phyloP scores from a whole-genome alignment of 257 asterid genomes.

The Lantana camara region DNA sequence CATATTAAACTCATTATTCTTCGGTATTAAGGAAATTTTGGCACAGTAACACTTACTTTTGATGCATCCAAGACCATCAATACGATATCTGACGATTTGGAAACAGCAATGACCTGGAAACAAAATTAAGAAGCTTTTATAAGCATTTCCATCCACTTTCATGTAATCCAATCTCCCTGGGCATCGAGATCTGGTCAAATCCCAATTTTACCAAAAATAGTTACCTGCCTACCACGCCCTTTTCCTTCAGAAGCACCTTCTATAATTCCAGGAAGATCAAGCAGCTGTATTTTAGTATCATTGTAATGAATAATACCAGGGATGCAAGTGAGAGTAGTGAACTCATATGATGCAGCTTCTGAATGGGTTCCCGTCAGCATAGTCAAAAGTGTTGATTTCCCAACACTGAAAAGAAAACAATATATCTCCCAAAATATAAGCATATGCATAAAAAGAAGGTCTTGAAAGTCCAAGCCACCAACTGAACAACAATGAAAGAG shows the following conservation, averaged over 20 bases:
- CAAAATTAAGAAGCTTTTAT: slow-evolving; percentile 25
- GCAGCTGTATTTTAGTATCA: slow-evolving; percentile 75
- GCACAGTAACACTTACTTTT: slow-evolving; percentile 38
- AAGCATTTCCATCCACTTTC: slow-evolving; percentile 3
- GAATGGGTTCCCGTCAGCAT: slow-evolving; percentile 79
- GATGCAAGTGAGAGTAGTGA: slow-evolving; percentile 76
- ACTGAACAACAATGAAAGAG: not conserved
- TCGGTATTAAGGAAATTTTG: not conserved
- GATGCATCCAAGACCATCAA: slow-evolving; percentile 62
- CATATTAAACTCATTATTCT: not conserved
- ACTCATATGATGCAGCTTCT: slow-evolving; percentile 77
- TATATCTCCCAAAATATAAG: not conserved
- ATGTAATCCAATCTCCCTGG: not conserved
- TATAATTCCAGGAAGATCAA: slow-evolving; percentile 80
- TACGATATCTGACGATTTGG: slow-evolving; percentile 69
- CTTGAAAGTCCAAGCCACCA: not conserved
- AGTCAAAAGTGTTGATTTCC: slow-evolving; percentile 68
- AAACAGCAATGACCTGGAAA: slow-evolving; percentile 65
- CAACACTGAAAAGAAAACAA: slow-evolving; percentile 48
- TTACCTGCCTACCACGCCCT: slow-evolving; percentile 85
- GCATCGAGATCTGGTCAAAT: not conserved
- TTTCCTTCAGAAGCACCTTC: slow-evolving; percentile 83
- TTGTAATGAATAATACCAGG: slow-evolving; percentile 75
- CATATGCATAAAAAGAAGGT: not conserved
- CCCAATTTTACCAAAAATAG: not conserved